Evolutionary conservation across 495 filamentous ascomycete genomes (phyloP).

Genomic region (Hypoxylon subgilvum): DNA sequence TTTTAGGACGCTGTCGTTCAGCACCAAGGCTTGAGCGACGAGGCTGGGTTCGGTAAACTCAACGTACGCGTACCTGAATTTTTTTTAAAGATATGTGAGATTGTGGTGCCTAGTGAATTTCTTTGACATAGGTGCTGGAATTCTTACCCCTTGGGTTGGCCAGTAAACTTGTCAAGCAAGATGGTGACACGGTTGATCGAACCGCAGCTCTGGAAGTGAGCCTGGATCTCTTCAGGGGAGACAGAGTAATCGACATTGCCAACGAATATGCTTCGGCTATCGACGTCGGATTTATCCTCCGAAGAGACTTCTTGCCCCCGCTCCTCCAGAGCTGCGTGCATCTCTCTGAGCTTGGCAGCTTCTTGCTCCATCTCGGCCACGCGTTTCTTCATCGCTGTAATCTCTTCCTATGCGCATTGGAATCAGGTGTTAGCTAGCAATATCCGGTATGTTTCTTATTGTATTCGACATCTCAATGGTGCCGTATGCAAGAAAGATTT

Average conservation of each 20-base stretch:
- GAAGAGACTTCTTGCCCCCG: constrained; percentile 78
- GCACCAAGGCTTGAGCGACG: constrained; percentile 88
- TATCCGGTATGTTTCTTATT: neutral
- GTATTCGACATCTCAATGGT: neutral
- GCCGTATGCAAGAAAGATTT: neutral
- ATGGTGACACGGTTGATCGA: constrained; percentile 99
- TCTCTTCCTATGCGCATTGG: constrained; percentile 68
- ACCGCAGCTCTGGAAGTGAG: constrained; percentile 96
- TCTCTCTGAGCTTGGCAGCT: constrained; percentile 93
- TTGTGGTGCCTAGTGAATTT: neutral
- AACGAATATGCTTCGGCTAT: constrained; percentile 95
- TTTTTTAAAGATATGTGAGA: constrained; percentile 2
- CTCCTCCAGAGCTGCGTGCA: constrained; percentile 90
- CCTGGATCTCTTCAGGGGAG: constrained; percentile 97
- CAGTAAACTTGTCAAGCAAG: constrained; percentile 94
- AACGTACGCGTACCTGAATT: constrained; percentile 95
- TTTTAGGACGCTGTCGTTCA: constrained; percentile 97
- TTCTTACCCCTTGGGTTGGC: constrained; percentile 94
- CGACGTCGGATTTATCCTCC: constrained; percentile 95
- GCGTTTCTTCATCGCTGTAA: constrained; percentile 95
- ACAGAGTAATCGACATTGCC: constrained; percentile 99
- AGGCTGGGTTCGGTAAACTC: constrained; percentile 96
- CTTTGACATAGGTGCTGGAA: neutral
- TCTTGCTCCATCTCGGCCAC: constrained; percentile 99
- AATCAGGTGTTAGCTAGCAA: constrained; percentile 30